These are phyloP conservation scores for Cenococcum geophilum DNA, from an alignment of 495 filamentous ascomycete species.

Conservation along the genomic window DNA sequence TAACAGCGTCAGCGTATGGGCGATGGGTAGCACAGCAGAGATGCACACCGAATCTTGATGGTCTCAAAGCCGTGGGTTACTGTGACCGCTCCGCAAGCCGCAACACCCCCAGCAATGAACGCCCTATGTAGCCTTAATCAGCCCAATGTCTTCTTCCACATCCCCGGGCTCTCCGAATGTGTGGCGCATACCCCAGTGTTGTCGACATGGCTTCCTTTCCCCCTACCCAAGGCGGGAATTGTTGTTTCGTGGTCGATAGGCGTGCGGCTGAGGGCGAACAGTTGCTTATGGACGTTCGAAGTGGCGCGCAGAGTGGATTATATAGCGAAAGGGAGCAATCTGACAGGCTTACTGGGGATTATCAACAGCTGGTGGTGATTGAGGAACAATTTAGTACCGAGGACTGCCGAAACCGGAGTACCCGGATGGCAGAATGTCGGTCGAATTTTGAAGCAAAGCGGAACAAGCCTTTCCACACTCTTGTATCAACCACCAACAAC, in stretches of 20 bases:
- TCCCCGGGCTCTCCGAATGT: neutral
- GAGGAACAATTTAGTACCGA: constrained; percentile 1
- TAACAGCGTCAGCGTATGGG: constrained; percentile 11
- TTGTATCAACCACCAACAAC: constrained; percentile 2
- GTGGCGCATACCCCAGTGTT: constrained; percentile 25
- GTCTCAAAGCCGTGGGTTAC: constrained; percentile 98
- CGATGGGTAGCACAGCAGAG: neutral
- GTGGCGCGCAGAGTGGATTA: neutral
- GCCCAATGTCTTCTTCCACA: constrained; percentile 2
- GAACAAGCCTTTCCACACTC: neutral
- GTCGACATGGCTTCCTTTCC: constrained; percentile 30
- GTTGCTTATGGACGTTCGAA: neutral
- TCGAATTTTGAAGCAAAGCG: neutral
- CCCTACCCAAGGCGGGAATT: too few relatives aligned
- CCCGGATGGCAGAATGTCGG: constrained; percentile 1
- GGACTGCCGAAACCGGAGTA: neutral
- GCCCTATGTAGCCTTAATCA: constrained; percentile 39
- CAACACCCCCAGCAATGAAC: constrained; percentile 93
- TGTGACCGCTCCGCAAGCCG: constrained; percentile 94
- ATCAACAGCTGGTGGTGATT: neutral
- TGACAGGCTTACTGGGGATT: neutral
- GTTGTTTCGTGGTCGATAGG: too few relatives aligned
- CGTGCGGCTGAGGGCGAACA: neutral
- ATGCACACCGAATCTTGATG: constrained; percentile 84
- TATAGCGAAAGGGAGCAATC: neutral